Conservation (phyloP, 164 flowering plant genomes). For the Litsea cubeba region DNA sequence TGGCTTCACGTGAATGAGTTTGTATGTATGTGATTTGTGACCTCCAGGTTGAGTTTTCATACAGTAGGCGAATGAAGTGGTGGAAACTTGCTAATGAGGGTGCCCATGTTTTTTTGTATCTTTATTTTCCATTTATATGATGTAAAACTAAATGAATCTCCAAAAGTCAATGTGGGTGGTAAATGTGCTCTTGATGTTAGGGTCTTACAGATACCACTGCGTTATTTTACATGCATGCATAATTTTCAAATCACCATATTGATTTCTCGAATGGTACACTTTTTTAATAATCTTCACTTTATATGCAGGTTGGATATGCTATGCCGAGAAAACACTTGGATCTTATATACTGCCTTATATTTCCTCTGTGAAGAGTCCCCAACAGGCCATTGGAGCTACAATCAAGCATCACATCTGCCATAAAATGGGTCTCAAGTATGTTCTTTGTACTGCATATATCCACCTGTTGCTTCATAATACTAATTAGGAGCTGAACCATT, state of each 20-base stretch:
- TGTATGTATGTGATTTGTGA: too few relatives aligned
- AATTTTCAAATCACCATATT: background rate
- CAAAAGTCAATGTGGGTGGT: too few relatives aligned
- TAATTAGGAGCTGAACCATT: background rate
- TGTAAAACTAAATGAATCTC: too few relatives aligned
- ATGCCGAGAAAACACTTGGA: conserved; percentile 95
- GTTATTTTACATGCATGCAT: background rate
- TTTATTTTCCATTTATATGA: too few relatives aligned
- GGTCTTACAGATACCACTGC: background rate
- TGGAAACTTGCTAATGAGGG: too few relatives aligned
- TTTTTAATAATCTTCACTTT: background rate
- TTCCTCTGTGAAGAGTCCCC: conserved; percentile 94
- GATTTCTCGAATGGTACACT: background rate
- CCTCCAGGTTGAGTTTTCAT: too few relatives aligned
- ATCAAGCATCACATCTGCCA: conserved; percentile 65
- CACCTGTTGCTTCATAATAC: background rate
- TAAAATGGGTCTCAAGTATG: conserved; percentile 61
- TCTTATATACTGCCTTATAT: conserved; percentile 81
- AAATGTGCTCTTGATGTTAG: too few relatives aligned
- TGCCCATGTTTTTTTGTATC: too few relatives aligned
- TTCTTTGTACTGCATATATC: background rate
- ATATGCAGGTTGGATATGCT: conserved; percentile 92
- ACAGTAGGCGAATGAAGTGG: too few relatives aligned
- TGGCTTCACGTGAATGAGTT: too few relatives aligned
- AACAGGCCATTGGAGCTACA: conserved; percentile 82